Conservation (phyloP, 768 basidiomycete genomes). For the Macrolepiota albuminosa region DNA sequence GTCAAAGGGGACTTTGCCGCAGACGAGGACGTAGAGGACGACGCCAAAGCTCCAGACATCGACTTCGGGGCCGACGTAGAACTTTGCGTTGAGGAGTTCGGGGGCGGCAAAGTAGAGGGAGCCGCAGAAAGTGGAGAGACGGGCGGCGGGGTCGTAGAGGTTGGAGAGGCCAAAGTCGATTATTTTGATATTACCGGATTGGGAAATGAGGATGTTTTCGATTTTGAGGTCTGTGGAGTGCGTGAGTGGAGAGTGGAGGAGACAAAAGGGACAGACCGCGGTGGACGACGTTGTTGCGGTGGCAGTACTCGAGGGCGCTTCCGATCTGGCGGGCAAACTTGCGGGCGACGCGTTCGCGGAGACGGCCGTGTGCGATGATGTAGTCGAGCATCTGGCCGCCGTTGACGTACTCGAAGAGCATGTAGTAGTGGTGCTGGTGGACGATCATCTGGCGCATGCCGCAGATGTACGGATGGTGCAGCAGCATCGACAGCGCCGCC, state of each 20-base stretch:
- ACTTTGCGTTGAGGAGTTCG: slow-evolving; percentile 92
- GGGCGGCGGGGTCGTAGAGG: slow-evolving; percentile 76
- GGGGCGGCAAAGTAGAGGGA: slow-evolving; percentile 98
- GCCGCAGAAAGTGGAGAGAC: slow-evolving; percentile 94
- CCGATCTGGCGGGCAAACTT: slow-evolving; percentile 99
- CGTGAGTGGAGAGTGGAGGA: not conserved
- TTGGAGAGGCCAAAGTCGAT: slow-evolving; percentile 99
- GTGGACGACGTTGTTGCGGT: slow-evolving; percentile 96
- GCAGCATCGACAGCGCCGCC: slow-evolving; percentile 89
- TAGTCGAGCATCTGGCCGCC: slow-evolving; percentile 99
- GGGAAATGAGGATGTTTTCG: slow-evolving; percentile 98
- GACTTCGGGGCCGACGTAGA: slow-evolving; percentile 96
- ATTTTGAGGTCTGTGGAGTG: slow-evolving; percentile 81
- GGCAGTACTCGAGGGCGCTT: slow-evolving; percentile 93
- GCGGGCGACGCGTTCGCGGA: slow-evolving; percentile 91
- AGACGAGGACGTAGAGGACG: slow-evolving; percentile 95
- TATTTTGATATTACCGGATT: slow-evolving; percentile 98
- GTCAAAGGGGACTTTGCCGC: slow-evolving; percentile 98
- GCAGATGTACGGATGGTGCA: slow-evolving; percentile 98
- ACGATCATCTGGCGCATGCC: slow-evolving; percentile 99
- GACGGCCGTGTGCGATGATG: slow-evolving; percentile 95
- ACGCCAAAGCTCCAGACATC: slow-evolving; percentile 99
- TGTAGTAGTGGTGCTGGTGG: slow-evolving; percentile 98
- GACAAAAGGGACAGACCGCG: slow-evolving; percentile 48
- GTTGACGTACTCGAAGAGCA: slow-evolving; percentile 98